Conservation (phyloP, 2,329 filamentous ascomycete species). For the Alternaria sp. region DNA sequence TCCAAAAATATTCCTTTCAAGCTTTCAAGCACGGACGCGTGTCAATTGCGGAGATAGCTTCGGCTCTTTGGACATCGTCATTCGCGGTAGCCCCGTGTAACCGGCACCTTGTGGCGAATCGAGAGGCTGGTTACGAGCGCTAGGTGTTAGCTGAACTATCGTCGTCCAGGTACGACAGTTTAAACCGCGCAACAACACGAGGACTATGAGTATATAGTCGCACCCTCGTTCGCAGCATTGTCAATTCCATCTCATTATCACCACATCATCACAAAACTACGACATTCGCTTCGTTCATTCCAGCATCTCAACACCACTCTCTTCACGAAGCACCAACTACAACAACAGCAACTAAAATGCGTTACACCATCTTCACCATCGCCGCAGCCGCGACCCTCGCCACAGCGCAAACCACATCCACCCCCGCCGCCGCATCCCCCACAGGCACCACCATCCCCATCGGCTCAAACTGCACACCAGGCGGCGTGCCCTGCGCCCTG, state of each 20-base stretch:
- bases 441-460: conserved; percentile 15
- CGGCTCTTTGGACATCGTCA: neutral
- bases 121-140: neutral
- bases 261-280: neutral
- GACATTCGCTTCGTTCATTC: neutral
- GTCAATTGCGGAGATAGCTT: neutral
- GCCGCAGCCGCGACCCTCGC: conserved; percentile 16
- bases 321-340: neutral
- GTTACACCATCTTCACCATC: conserved; percentile 20
- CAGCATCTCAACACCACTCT: neutral
- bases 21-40: neutral
- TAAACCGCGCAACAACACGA: neutral
- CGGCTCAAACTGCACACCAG: conserved; percentile 17
- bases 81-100: neutral
- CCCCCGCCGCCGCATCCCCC: conserved; percentile 1
- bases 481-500: conserved; percentile 17
- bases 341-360: conserved; percentile 15
- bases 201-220: neutral
- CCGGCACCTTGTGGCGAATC: conserved; percentile 1
- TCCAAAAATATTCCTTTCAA: neutral
- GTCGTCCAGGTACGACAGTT: neutral
- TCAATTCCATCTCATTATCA: neutral
- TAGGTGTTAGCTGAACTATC: neutral
- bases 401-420: conserved; percentile 12
- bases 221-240: too few relatives aligned